Percentiles rank a stretch among this genome's conserved stretches.
Evolutionary conservation across 768 basidiomycete species (phyloP).

Genomic region (Termitomyces titanicus): DNA sequence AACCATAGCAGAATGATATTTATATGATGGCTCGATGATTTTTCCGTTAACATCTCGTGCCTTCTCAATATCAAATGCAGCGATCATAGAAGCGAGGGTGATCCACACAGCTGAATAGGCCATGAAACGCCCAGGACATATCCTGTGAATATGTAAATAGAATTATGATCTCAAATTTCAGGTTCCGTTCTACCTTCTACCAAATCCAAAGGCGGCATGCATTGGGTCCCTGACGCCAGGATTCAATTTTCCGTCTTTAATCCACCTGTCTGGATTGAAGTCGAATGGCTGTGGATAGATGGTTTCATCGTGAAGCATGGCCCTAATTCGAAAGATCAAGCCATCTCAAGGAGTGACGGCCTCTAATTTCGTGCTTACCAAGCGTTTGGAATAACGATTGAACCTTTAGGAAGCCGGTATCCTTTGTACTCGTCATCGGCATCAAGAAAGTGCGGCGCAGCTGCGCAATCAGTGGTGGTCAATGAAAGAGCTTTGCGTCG

Average conservation of each 20-base stretch:
- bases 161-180: not conserved
- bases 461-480: conserved; percentile 13
- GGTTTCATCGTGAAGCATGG: conserved; percentile 27
- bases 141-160: not conserved
- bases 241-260: conserved; percentile 21
- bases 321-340: conserved; percentile 18
- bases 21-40: conserved; percentile 11
- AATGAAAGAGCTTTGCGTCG: not conserved
- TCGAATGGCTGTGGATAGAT: conserved; percentile 26
- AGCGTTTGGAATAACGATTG: conserved; percentile 25
- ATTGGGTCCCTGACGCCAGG: conserved; percentile 11
- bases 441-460: conserved; percentile 23
- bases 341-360: not conserved
- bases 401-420: conserved; percentile 29
- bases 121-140: conserved; percentile 31
- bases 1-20: conserved; percentile 4
- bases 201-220: conserved; percentile 18
- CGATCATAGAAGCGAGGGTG: conserved; percentile 24
- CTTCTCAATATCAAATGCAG: conserved; percentile 24
- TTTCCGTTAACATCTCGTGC: conserved; percentile 14
- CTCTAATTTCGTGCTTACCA: conserved; percentile 18
- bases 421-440: conserved; percentile 32
- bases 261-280: conserved; percentile 34
- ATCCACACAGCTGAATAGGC: conserved; percentile 29
- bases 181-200: conserved; percentile 8